Base-by-base conservation (phyloP, 352 stramenopile species). In the Paralagenidium karlingii region DNA sequence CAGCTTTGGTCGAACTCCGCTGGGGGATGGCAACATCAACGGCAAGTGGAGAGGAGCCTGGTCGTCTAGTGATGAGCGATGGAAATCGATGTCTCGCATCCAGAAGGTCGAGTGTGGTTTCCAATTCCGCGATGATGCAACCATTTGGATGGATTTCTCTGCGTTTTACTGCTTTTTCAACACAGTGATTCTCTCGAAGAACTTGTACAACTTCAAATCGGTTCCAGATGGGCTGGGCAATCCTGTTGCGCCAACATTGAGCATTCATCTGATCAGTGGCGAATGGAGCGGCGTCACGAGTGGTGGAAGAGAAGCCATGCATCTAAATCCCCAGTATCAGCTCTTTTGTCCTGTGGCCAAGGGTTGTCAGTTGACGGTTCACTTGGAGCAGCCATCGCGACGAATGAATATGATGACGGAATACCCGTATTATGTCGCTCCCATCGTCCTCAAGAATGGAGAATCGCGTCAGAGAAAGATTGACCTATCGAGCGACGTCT, bases 261-360 rank as follows among this genome's bases (percentile, higher is more conserved):
- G 64, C 38, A 50, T 87, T 21, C 73, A 90, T 40, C 68, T 90
- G 10, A 47, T 90, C 27, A 61, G 56, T 13, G 71, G 73, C 11
- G 73, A 83, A 47, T 90, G 76, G 76, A 87, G 81, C 43, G 76
- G 73, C 11, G 75, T 85, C 37, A 90, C 73, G 3, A 78, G 66
- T 18, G 76, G 76, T 31, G 76, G 73, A 5, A 64, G 76, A 19
- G 73, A 87, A 29, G 76, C 73, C 6, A 82, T 90, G 65, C 76
- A 90, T 42, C 39, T 90, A 32, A 90, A 90, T 39, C 76, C 76
- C n/a, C 76, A 90, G 48, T 81, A 85, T 38, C 76, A 90, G 36
- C 37, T 90, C 5, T 82, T 83, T 29, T 78, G 66, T 32, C 74
- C 74, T 13, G 57, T 64, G 3, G 43, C 73, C 8, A 52, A 55